phyloP scores from a whole-genome alignment of 768 basidiomycete genomes.

The Chalciporus piperatus region DNA sequence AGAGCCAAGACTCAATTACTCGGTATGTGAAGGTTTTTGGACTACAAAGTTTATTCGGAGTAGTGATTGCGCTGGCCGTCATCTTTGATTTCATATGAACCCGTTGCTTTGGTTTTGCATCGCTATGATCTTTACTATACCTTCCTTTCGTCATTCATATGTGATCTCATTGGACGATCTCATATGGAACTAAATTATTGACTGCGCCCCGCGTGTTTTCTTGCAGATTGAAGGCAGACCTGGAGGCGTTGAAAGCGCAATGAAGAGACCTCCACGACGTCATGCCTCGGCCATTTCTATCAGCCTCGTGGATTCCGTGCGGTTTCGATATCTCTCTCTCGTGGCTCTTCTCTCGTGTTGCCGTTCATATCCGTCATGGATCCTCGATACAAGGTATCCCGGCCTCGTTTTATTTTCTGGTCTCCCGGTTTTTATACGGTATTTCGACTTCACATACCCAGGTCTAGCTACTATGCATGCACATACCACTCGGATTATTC shows the following conservation, averaged over 20 bases:
- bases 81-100: constrained; percentile 51
- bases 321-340: constrained; percentile 24
- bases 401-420: not conserved
- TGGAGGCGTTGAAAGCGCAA: constrained; percentile 45
- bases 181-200: constrained; percentile 37
- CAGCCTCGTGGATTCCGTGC: constrained; percentile 38
- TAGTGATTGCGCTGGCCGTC: constrained; percentile 50
- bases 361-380: constrained; percentile 16
- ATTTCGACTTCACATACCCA: constrained; percentile 28
- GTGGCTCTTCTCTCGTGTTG: constrained; percentile 13
- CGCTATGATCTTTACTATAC: constrained; percentile 16
- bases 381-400: not conserved
- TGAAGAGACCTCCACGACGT: constrained; percentile 18
- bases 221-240: constrained; percentile 66
- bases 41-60: constrained; percentile 54
- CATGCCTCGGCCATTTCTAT: constrained; percentile 3
- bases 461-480: constrained; percentile 21
- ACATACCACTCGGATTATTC: constrained; percentile 15
- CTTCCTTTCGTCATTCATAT: constrained; percentile 13
- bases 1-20: constrained; percentile 68
- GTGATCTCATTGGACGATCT: constrained; percentile 11
- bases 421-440: constrained; percentile 21
- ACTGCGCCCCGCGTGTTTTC: constrained; percentile 27
- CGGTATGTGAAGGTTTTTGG: constrained; percentile 70
- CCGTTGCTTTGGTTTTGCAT: constrained; percentile 12